Base-by-base conservation (phyloP, 2,329 filamentous ascomycete genomes). In the Neophaeococcomyces aloes region DNA sequence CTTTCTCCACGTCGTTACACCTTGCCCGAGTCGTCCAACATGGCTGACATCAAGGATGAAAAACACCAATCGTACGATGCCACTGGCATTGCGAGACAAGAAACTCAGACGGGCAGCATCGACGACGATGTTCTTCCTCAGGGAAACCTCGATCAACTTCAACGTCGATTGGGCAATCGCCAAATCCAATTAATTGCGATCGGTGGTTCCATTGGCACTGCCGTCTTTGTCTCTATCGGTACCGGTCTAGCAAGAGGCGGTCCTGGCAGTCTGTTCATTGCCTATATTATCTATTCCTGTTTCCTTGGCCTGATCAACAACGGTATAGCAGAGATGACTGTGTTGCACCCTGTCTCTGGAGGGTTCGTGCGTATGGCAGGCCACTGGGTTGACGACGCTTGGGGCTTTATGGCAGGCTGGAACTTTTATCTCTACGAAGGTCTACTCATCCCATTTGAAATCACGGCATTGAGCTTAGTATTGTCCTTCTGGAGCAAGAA, bases 381-480 rank as follows among this genome's bases (percentile, higher is more conserved):
- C 15, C 59, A 63, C 48, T 69, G 63, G 64, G 66, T 68, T 2
- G 66, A 69, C 44, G 61, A 63, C 36, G 65, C 66, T 2, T 55
- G 66, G 14, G 64, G 65, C 1, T 68, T 68, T 42, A 62, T 63
- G 50, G 59, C 60, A 33, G 64, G 64, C 14, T 69, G 65, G 65
- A 70, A 69, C 52, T 70, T 69, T 53, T 70, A 68, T 23, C 59
- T 71, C 45, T 65, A 68, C 46, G 60, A 62, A 42, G 61, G 57
- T 11, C 50, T 63, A 11, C 44, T 62, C 38, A 57, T 65, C 33
- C 62, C 62, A 0, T 65, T 64, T 40, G 65, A 68, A 45, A 66
- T 67, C 42, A 58, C 59, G 1, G 65, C 65, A 2, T 53, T 66
- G 23, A 65, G 59, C 18, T 47, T 66, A 7, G 61, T 68, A 2